Evolutionary conservation across 495 filamentous ascomycete genomes (phyloP).

Genomic region (Tricharina praecox): DNA sequence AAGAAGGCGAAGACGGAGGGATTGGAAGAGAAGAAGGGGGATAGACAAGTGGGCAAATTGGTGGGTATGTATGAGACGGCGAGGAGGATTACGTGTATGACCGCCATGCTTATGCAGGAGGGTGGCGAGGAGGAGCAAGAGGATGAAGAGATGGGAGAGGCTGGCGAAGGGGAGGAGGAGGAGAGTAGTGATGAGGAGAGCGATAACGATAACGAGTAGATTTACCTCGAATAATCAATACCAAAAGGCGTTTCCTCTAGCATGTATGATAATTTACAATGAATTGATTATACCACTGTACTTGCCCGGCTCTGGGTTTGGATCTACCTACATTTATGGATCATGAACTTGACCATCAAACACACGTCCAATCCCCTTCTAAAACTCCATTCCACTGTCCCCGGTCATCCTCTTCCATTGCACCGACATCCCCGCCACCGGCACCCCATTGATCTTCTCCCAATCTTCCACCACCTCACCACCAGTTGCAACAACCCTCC

Average conservation of each 20-base stretch:
- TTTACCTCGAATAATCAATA: too few relatives aligned
- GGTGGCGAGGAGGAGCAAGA: constrained; percentile 21
- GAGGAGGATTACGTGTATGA: constrained; percentile 78
- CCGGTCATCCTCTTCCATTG: background rate
- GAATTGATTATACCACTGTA: too few relatives aligned
- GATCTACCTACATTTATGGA: too few relatives aligned
- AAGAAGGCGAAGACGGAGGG: constrained; percentile 11
- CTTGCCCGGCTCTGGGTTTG: too few relatives aligned
- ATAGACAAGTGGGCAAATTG: constrained; percentile 48
- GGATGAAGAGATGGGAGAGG: constrained; percentile 11
- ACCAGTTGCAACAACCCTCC: constrained; percentile 9
- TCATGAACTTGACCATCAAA: too few relatives aligned
- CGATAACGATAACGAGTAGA: constrained; percentile 1
- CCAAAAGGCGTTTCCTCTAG: too few relatives aligned
- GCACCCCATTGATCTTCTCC: constrained; percentile 11
- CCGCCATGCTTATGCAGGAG: constrained; percentile 58
- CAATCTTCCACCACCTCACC: constrained; percentile 8
- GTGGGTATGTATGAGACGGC: constrained; percentile 68
- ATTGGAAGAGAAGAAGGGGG: constrained; percentile 21
- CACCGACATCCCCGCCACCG: background rate
- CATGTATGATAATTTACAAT: too few relatives aligned
- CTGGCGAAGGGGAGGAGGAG: background rate
- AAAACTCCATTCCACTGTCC: background rate
- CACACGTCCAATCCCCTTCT: background rate
- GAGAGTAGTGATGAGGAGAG: constrained; percentile 11